Percentiles rank a stretch among this genome's conserved stretches.
phyloP scores from a whole-genome alignment of 1,284 basidiomycete genomes.

The Cutaneotrichosporon cavernicola region DNA sequence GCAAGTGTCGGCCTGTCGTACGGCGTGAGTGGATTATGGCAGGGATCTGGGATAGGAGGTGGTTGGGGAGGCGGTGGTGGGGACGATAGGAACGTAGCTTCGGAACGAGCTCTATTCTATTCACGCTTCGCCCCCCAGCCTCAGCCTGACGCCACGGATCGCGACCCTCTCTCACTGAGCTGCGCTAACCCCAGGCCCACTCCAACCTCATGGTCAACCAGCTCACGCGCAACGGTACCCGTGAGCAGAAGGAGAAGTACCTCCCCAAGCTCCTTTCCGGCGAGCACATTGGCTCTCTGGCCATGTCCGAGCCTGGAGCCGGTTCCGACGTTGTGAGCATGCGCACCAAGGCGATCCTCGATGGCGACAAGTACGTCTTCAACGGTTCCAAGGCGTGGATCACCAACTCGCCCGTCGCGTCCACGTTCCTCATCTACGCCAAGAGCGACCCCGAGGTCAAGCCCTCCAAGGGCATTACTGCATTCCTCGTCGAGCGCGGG shows the following conservation, averaged over 20 bases:
- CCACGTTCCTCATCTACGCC: slow-evolving; percentile 89
- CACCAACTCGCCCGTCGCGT: slow-evolving; percentile 87
- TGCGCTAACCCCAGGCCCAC: slow-evolving; percentile 61
- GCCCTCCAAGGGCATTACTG: slow-evolving; percentile 77
- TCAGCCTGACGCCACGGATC: not conserved
- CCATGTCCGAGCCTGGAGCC: slow-evolving; percentile 88
- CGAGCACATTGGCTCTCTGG: slow-evolving; percentile 79
- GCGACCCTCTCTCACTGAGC: not conserved
- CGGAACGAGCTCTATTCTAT: not conserved
- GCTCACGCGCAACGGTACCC: slow-evolving; percentile 71
- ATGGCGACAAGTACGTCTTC: slow-evolving; percentile 66
- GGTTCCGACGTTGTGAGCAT: slow-evolving; percentile 93
- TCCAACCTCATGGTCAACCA: slow-evolving; percentile 80
- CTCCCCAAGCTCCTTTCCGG: slow-evolving; percentile 79
- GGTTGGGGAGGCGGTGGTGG: not conserved
- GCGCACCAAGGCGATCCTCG: slow-evolving; percentile 74
- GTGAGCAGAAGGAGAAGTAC: slow-evolving; percentile 79
- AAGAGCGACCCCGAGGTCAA: slow-evolving; percentile 74
- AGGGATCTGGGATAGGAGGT: not conserved
- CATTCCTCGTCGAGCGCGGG: slow-evolving; percentile 82
- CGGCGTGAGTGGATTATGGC: slow-evolving; percentile 54
- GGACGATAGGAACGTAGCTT: not conserved
- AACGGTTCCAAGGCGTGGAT: slow-evolving; percentile 97
- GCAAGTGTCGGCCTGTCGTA: slow-evolving; percentile 89
- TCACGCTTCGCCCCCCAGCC: not conserved